Conservation (phyloP, 805 yeast genomes). For the Hanseniaspora lindneri region DNA sequence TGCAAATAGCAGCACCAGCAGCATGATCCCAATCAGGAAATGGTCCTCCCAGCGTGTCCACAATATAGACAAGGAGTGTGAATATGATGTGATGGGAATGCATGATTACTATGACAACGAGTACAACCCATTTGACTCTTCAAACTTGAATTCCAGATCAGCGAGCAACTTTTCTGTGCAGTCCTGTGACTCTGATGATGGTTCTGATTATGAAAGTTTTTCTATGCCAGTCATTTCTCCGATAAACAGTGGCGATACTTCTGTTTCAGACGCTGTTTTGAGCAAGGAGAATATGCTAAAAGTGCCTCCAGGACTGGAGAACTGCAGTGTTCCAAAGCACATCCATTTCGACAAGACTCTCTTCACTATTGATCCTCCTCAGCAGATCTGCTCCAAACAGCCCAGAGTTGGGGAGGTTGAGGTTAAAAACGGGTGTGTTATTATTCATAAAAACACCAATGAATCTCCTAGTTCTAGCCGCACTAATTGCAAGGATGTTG, state of each 20-base stretch:
- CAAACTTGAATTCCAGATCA: neutral
- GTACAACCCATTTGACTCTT: neutral
- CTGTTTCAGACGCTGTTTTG: neutral
- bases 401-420: constrained; percentile 79
- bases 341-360: constrained; percentile 71
- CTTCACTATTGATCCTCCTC: constrained; percentile 74
- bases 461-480: constrained; percentile 57
- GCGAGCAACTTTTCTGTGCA: neutral
- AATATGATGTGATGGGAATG: constrained; percentile 15
- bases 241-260: neutral
- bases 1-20: constrained; percentile 17
- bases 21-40: constrained; percentile 28
- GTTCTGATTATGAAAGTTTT: neutral
- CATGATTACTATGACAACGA: constrained; percentile 16
- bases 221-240: constrained; percentile 13
- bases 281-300: neutral
- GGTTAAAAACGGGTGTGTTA: constrained; percentile 42
- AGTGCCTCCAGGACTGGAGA: constrained; percentile 32
- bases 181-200: neutral
- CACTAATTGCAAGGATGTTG: constrained; percentile 59
- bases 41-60: constrained; percentile 24
- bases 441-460: constrained; percentile 38
- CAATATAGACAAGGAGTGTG: constrained; percentile 17
- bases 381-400: constrained; percentile 68
- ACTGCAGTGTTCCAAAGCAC: constrained; percentile 38